These are phyloP conservation scores for Puccinia coronata DNA, from an alignment of 1,284 basidiomycete genomes.

Conservation along the genomic window DNA sequence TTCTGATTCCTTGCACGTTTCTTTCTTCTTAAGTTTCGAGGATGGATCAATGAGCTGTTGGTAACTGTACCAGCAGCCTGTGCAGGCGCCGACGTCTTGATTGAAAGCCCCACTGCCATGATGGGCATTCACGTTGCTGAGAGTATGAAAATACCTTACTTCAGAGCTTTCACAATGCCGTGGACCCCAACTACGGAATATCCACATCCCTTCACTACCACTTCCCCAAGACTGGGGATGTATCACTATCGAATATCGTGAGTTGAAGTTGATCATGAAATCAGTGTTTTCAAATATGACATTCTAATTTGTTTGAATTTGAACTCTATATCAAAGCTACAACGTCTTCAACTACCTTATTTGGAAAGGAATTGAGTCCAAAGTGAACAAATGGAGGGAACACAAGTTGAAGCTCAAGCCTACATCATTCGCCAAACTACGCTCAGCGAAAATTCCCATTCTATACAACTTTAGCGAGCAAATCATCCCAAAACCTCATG, in stretches of 20 bases:
- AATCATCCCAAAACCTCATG: constrained; percentile 55
- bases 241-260: constrained; percentile 54
- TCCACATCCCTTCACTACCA: constrained; percentile 56
- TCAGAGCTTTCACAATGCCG: constrained; percentile 57
- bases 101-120: constrained; percentile 56
- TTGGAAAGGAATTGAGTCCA: constrained; percentile 55
- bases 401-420: constrained; percentile 54
- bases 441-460: constrained; percentile 53
- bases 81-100: constrained; percentile 55
- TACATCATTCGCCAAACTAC: constrained; percentile 53
- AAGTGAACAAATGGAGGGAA: constrained; percentile 57
- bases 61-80: constrained; percentile 54
- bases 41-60: constrained; percentile 56
- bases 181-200: constrained; percentile 56
- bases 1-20: constrained; percentile 18
- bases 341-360: constrained; percentile 55
- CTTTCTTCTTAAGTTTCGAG: constrained; percentile 55
- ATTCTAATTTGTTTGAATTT: neutral
- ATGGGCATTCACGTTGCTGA: constrained; percentile 57
- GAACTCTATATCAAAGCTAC: constrained; percentile 49
- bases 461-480: constrained; percentile 57
- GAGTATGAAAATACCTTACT: constrained; percentile 55
- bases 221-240: constrained; percentile 53
- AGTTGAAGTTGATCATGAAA: neutral
- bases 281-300: neutral